Evolutionary conservation across 2,329 filamentous ascomycete species (phyloP), one percentile per base, ranked within the genome.

Genomic region (Calonectria montana): DNA sequence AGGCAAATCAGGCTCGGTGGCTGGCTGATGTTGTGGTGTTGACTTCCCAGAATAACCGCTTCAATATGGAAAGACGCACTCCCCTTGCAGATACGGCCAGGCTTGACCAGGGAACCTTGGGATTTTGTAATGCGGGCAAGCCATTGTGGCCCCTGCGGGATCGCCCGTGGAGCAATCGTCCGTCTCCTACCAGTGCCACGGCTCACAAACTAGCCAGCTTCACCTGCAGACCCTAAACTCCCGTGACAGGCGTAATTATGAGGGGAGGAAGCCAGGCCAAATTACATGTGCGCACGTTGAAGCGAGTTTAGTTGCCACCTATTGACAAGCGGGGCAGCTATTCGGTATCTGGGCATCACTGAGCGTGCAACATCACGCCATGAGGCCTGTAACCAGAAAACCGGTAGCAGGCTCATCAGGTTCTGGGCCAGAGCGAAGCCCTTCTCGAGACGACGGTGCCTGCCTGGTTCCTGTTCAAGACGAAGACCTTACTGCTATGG

Each of bases 381-480:
- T 59, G 53, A 59, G 53, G 53, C 53, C 39, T 59, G 53, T 21
- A 23, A 37, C 53, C 53, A 39, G 53, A 59, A n/a, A 39, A 59
- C n/a, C n/a, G 12, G 53, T 23, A 23, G 13, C 21, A 5, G 4
- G 21, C 13, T 59, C 31, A 12, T 5, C 31, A n/a, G 53, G 31
- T 59, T 59, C 53, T 59, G 25, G 53, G 53, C 53, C 53, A 59
- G 53, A 21, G 39, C 53, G 35, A 39, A 59, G 53, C 5, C 53
- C 21, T 59, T 35, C 35, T 59, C 53, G 53, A 59, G 53, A 59
- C 53, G 31, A 59, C 53, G 53, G 53, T 59, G 53, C 53, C 21
- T 39, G 53, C 6, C 9, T 12, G 50, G 50, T 10, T 57, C 53
- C 31, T 39, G 21, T 13, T 59, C 5, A 39, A 37, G 31, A 35